A percentile compares a stretch with the other conserved stretches of the same genome.
Conservation (phyloP, 345 rosid genomes). For the Diplotaxis tenuifolia region DNA sequence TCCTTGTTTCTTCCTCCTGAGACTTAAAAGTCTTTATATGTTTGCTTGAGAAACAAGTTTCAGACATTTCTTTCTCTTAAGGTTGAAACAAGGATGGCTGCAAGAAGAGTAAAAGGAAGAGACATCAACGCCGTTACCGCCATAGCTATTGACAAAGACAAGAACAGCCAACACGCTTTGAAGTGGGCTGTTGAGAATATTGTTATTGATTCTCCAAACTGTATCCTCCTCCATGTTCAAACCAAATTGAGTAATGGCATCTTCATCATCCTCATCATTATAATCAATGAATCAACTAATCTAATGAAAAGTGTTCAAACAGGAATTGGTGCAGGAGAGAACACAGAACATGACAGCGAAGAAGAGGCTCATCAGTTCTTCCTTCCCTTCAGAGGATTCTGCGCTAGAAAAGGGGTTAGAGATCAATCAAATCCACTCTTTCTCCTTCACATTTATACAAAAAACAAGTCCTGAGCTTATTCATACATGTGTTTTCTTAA, state of each 20-base stretch:
- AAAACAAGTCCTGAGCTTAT: neutral
- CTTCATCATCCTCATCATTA: neutral
- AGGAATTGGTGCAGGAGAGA: conserved; percentile 32
- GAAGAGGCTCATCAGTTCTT: conserved; percentile 57
- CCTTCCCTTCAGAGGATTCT: conserved; percentile 66
- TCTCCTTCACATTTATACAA: conserved; percentile 9
- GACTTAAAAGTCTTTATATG: neutral
- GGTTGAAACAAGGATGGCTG: conserved; percentile 15
- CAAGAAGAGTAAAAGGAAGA: conserved; percentile 24
- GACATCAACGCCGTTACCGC: conserved; percentile 47
- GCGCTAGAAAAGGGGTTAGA: conserved; percentile 71
- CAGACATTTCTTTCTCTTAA: neutral
- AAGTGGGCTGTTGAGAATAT: conserved; percentile 79
- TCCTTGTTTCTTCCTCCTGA: neutral
- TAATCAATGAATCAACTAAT: neutral
- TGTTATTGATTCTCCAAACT: conserved; percentile 53
- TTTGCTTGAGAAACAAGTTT: conserved; percentile 19
- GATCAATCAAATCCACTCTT: conserved; percentile 3
- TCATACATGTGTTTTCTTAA: neutral
- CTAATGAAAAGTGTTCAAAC: conserved; percentile 23
- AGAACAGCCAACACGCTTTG: conserved; percentile 77
- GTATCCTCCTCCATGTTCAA: conserved; percentile 69
- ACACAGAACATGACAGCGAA: conserved; percentile 46
- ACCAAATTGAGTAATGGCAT: conserved; percentile 27
- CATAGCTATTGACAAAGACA: conserved; percentile 73